A percentile compares a stretch with the other conserved stretches of the same genome.
phyloP scores from a whole-genome alignment of 2,329 filamentous ascomycete species.

The Verticillium albo-atrum region DNA sequence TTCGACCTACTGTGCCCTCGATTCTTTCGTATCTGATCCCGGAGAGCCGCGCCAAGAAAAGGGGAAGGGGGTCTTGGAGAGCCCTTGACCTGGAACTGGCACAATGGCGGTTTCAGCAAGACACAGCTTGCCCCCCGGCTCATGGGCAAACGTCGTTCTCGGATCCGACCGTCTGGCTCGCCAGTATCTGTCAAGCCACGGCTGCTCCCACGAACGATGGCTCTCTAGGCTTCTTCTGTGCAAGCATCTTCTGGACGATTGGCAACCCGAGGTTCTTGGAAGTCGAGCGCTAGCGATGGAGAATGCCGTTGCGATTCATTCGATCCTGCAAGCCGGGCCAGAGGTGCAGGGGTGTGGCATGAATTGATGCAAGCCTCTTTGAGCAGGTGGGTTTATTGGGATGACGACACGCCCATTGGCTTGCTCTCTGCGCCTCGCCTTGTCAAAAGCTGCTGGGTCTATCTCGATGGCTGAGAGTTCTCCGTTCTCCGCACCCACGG shows the following conservation, averaged over 20 bases:
- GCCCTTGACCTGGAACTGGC: slow-evolving; percentile 7
- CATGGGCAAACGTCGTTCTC: slow-evolving; percentile 4
- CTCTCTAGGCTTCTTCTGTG: background rate
- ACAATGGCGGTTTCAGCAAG: slow-evolving; percentile 13
- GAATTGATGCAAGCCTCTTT: background rate
- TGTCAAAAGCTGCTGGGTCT: background rate
- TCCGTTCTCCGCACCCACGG: background rate
- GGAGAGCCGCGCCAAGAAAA: background rate
- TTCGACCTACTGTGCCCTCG: background rate
- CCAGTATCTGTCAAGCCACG: slow-evolving; percentile 2
- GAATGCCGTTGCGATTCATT: background rate
- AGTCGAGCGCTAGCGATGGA: background rate
- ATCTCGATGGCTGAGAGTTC: background rate
- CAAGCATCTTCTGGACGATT: background rate
- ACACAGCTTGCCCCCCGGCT: slow-evolving; percentile 4
- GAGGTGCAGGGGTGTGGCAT: background rate
- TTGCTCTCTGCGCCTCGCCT: background rate
- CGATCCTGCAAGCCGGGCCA: background rate
- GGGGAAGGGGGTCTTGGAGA: background rate
- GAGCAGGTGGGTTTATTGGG: background rate
- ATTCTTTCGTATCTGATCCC: background rate
- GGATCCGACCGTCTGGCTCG: slow-evolving; percentile 8
- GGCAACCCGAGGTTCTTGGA: background rate
- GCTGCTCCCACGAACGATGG: background rate
- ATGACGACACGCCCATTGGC: background rate